These are phyloP conservation scores for Penicillium sp. DNA, from an alignment of 2,329 filamentous ascomycete species.

Conservation along the genomic window DNA sequence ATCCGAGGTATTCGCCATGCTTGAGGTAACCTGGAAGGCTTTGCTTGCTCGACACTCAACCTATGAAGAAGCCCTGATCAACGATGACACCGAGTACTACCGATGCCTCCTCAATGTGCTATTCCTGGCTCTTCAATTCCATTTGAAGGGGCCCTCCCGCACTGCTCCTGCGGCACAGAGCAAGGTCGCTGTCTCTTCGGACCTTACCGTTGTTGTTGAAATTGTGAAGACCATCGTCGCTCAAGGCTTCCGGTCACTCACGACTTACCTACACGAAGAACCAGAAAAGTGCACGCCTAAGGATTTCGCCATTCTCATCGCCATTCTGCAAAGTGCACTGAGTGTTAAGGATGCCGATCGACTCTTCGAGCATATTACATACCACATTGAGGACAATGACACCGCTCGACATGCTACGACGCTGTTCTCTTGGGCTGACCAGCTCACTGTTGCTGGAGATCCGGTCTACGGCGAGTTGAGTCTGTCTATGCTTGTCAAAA, in stretches of 20 bases:
- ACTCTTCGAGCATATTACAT: constrained; percentile 68
- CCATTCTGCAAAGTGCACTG: constrained; percentile 81
- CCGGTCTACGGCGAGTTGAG: constrained; percentile 93
- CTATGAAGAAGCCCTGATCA: constrained; percentile 60
- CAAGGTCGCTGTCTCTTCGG: constrained; percentile 40
- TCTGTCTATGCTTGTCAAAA: constrained; percentile 80
- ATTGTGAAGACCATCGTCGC: constrained; percentile 78
- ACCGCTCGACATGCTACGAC: constrained; percentile 78
- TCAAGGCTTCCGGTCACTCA: constrained; percentile 77
- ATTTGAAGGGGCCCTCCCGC: constrained; percentile 37
- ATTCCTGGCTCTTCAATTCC: constrained; percentile 71
- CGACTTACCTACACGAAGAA: constrained; percentile 77
- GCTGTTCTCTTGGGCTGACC: constrained; percentile 91
- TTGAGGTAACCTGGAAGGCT: constrained; percentile 62
- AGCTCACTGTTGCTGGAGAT: constrained; percentile 73
- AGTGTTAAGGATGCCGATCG: constrained; percentile 74
- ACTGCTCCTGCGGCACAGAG: constrained; percentile 35
- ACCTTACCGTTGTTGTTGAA: constrained; percentile 67
- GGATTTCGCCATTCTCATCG: constrained; percentile 84
- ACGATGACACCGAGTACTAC: constrained; percentile 68
- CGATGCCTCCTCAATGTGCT: constrained; percentile 80
- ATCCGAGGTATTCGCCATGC: constrained; percentile 54
- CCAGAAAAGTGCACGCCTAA: constrained; percentile 66
- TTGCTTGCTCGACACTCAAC: constrained; percentile 55
- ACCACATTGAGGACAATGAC: constrained; percentile 64